Conservation (phyloP, 495 filamentous ascomycete genomes). For the Aspergillus carlsbadensis region DNA sequence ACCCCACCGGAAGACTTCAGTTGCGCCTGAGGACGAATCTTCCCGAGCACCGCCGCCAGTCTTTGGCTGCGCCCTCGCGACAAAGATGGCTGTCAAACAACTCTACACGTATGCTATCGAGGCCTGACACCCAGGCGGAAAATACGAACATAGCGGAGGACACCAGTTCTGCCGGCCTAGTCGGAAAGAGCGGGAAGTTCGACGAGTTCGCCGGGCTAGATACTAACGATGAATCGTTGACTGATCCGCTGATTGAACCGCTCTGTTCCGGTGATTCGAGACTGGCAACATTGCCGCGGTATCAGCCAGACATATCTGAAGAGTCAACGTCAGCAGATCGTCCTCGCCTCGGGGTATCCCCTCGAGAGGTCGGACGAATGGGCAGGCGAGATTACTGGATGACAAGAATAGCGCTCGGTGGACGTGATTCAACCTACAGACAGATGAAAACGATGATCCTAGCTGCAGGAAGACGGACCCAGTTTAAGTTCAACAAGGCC, state of each 20-base stretch:
- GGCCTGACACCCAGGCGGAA: not conserved
- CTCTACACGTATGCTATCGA: not conserved
- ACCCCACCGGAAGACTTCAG: not conserved
- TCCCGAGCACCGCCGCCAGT: constrained; percentile 7
- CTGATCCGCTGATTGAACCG: too few relatives aligned
- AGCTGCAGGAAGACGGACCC: not conserved
- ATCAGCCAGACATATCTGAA: too few relatives aligned
- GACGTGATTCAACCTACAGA: not conserved
- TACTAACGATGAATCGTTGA: too few relatives aligned
- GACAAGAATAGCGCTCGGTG: not conserved
- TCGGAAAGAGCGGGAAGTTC: too few relatives aligned
- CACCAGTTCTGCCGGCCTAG: not conserved
- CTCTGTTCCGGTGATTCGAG: too few relatives aligned
- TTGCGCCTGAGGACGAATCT: not conserved
- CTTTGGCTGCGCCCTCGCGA: constrained; percentile 22
- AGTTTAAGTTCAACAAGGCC: not conserved
- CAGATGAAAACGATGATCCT: not conserved
- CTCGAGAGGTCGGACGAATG: not conserved
- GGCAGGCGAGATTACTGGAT: not conserved
- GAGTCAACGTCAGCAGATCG: too few relatives aligned
- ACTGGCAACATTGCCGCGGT: too few relatives aligned
- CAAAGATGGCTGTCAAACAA: constrained; percentile 28
- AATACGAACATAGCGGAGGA: not conserved
- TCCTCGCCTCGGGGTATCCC: not conserved
- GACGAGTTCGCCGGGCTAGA: too few relatives aligned